phyloP scores from a whole-genome alignment of 345 rosid genomes.

The Gossypium anomalum region DNA sequence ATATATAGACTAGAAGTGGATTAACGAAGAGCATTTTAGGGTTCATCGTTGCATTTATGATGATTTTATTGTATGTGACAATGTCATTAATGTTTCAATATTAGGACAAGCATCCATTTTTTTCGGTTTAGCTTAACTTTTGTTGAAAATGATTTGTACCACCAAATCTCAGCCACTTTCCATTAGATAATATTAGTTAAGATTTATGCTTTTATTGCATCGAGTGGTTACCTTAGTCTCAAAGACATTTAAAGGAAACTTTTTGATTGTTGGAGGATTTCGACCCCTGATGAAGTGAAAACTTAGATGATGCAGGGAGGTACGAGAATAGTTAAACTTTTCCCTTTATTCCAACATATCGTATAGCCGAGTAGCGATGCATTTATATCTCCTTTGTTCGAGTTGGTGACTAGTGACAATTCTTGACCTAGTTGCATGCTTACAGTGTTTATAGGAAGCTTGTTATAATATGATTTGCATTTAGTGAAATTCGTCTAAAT shows the following conservation, averaged over 20 bases:
- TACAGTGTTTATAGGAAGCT: neutral
- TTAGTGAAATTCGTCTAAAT: neutral
- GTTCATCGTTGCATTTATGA: neutral
- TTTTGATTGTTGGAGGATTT: constrained; percentile 2
- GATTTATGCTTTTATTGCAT: neutral
- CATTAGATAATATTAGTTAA: neutral
- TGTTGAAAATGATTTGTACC: neutral
- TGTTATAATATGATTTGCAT: neutral
- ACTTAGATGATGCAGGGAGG: neutral
- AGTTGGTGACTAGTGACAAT: neutral
- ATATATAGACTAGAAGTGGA: neutral
- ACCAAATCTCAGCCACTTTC: neutral
- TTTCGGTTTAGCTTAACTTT: neutral
- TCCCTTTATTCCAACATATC: too few species aligned
- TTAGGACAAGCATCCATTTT: neutral
- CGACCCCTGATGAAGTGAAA: neutral
- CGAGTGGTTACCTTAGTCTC: neutral
- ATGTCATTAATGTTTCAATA: neutral
- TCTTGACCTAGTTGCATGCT: constrained; percentile 7
- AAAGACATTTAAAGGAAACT: neutral
- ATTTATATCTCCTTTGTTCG: neutral
- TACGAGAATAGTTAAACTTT: neutral
- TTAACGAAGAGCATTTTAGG: neutral
- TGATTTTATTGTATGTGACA: neutral
- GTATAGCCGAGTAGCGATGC: neutral